phyloP scores from a whole-genome alignment of 495 filamentous ascomycete genomes.

The Neurospora discreta region DNA sequence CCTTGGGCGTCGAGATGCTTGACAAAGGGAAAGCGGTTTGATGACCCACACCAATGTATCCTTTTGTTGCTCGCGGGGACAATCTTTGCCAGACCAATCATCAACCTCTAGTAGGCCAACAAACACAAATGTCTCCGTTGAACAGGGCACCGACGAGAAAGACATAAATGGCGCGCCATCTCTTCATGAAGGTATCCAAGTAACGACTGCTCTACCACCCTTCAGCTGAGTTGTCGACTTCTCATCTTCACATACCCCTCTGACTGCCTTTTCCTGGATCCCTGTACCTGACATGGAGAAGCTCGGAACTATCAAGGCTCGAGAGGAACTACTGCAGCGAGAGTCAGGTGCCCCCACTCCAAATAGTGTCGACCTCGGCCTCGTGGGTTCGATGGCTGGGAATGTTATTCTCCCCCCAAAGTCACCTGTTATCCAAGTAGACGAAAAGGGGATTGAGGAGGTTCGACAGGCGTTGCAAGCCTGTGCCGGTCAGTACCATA shows the following conservation, averaged over 20 bases:
- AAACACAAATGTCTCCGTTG: background rate
- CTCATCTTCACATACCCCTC: background rate
- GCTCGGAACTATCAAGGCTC: background rate
- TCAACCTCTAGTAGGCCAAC: background rate
- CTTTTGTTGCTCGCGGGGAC: background rate
- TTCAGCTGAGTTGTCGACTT: background rate
- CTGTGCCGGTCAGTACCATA: constrained; percentile 26
- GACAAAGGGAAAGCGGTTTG: background rate
- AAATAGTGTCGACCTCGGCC: background rate
- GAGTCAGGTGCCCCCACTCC: background rate
- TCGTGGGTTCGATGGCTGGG: constrained; percentile 5
- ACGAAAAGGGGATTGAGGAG: constrained; percentile 2
- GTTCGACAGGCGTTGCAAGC: constrained; percentile 5
- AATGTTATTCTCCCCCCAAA: background rate
- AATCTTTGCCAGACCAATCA: background rate
- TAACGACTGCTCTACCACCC: background rate
- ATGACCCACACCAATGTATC: background rate
- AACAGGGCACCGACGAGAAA: background rate
- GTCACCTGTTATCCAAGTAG: constrained; percentile 3
- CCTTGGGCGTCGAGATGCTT: background rate
- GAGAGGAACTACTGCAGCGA: background rate
- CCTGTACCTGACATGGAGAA: background rate
- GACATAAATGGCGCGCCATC: background rate
- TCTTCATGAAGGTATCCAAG: background rate
- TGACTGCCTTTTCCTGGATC: background rate